Evolutionary conservation across 306 rosid genomes (phyloP).

Genomic region (Cicer arietinum): DNA sequence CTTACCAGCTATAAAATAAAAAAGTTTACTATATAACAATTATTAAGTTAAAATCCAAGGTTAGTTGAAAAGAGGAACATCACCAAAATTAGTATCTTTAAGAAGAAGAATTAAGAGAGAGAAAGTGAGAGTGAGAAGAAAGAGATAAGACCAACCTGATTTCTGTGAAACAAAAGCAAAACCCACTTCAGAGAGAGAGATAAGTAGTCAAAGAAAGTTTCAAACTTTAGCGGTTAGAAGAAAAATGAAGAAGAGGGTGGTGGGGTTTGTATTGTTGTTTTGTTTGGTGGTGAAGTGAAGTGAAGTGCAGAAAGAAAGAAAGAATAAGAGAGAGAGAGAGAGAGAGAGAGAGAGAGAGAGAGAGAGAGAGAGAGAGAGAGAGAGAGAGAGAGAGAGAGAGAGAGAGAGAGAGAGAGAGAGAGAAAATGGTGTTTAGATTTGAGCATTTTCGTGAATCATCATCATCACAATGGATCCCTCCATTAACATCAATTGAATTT

Average conservation of each 20-base stretch:
- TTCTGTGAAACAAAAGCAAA: slow-evolving; percentile 42
- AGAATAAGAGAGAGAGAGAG: slow-evolving; percentile 1
- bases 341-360: not conserved
- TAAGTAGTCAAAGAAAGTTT: slow-evolving; percentile 4
- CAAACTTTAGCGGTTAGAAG: slow-evolving; percentile 29
- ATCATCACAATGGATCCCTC: slow-evolving; percentile 39
- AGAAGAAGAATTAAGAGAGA: slow-evolving; percentile 27
- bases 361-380: not conserved
- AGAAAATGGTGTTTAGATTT: slow-evolving; percentile 31
- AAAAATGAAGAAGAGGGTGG: slow-evolving; percentile 8
- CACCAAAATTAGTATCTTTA: slow-evolving; percentile 36
- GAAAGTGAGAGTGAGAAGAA: slow-evolving; percentile 16
- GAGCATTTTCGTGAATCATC: slow-evolving; percentile 25
- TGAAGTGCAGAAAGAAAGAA: not conserved
- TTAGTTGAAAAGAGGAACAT: slow-evolving; percentile 31
- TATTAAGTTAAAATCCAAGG: slow-evolving; percentile 48
- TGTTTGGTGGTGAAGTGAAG: not conserved
- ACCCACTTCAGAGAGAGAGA: slow-evolving; percentile 43
- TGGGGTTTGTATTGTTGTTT: not conserved
- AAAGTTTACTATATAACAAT: slow-evolving; percentile 29
- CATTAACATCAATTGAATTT: not conserved
- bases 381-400: not conserved
- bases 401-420: not conserved
- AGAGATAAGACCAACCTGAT: slow-evolving; percentile 59
- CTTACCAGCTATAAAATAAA: slow-evolving; percentile 14